phyloP scores from a whole-genome alignment of 805 yeast species.

The Ogataea angusta region DNA sequence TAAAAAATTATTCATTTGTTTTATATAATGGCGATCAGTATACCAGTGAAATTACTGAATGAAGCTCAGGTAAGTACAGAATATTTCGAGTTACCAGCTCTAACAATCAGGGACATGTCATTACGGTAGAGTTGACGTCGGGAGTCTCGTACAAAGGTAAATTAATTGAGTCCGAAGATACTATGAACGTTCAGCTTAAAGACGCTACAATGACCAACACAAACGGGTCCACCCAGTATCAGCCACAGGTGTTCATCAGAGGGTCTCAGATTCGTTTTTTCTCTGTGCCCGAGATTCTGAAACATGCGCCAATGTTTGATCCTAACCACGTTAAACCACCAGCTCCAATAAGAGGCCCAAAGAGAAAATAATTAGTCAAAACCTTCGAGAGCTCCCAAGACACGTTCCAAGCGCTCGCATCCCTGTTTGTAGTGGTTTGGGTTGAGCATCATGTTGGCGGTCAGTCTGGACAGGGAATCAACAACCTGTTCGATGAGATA shows the following conservation, averaged over 20 bases:
- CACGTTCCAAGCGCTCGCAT: conserved; percentile 71
- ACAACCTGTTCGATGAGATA: conserved; percentile 80
- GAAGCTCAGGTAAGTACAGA: conserved; percentile 60
- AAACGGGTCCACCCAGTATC: conserved; percentile 70
- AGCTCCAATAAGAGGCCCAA: conserved; percentile 61
- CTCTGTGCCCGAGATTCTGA: conserved; percentile 82
- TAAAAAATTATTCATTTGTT: background rate
- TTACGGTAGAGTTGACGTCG: conserved; percentile 75
- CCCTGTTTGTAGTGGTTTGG: conserved; percentile 80
- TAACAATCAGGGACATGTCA: conserved; percentile 63
- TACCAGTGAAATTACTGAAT: conserved; percentile 80
- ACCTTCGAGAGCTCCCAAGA: conserved; percentile 85
- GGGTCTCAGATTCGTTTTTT: conserved; percentile 88
- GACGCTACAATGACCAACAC: conserved; percentile 78
- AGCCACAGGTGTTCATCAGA: conserved; percentile 84
- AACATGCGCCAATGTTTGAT: conserved; percentile 86
- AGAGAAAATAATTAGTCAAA: conserved; percentile 35
- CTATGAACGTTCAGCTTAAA: conserved; percentile 84
- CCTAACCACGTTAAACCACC: conserved; percentile 53
- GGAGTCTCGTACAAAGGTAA: conserved; percentile 91
- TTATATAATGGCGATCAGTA: conserved; percentile 55
- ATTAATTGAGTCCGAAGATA: conserved; percentile 81
- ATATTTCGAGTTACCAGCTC: background rate
- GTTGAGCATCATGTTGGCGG: conserved; percentile 88
- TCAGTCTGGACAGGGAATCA: conserved; percentile 78